Conservation (phyloP, 805 yeast species). For the Tetrapisispora nanseiensis region DNA sequence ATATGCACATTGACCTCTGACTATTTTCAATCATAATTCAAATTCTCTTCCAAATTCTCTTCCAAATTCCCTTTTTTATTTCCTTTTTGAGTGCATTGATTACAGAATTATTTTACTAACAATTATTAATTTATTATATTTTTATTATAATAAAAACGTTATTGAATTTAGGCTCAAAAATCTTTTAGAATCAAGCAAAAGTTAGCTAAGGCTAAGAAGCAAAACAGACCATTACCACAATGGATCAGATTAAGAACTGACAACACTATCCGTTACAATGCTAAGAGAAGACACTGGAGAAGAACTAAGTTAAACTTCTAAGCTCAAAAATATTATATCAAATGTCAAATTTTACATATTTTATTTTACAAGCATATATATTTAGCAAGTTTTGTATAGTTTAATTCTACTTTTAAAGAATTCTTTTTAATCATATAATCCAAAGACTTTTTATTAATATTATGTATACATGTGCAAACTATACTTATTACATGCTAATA, state of each 20-base stretch:
- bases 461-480: too few relatives aligned
- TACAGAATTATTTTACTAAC: constrained; percentile 1
- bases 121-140: neutral
- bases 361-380: constrained; percentile 5
- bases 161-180: constrained; percentile 62
- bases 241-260: constrained; percentile 97
- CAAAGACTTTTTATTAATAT: neutral
- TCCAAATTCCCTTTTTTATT: too few relatives aligned
- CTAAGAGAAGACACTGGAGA: constrained; percentile 99
- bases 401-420: constrained; percentile 4
- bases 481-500: too few relatives aligned
- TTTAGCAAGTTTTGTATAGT: constrained; percentile 6
- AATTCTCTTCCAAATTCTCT: too few relatives aligned
- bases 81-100: neutral
- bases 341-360: constrained; percentile 3
- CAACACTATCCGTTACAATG: constrained; percentile 96
- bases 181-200: constrained; percentile 95
- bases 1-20: too few relatives aligned
- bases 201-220: constrained; percentile 96
- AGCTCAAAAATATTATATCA: constrained; percentile 23
- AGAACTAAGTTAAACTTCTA: constrained; percentile 97
- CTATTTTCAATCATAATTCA: too few relatives aligned
- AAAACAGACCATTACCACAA: constrained; percentile 99
- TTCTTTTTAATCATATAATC: constrained; percentile 1
- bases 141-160: neutral